A percentile compares a stretch with the other conserved stretches of the same genome.
Conservation (phyloP, 2,329 filamentous ascomycete genomes). For the Tothia fuscella region DNA sequence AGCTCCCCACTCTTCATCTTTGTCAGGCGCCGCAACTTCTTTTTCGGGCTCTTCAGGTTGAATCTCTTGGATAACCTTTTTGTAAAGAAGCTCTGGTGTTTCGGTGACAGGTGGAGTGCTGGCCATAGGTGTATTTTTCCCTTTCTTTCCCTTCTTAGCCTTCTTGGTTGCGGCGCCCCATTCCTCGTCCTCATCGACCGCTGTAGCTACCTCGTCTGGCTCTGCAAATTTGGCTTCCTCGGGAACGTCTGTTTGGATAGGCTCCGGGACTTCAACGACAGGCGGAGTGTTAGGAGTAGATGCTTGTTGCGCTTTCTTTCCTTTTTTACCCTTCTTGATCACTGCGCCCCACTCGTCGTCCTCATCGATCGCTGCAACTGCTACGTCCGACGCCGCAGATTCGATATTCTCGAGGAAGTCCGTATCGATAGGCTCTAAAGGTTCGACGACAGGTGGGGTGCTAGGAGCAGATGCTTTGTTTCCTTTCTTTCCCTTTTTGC, state of each 20-base stretch:
- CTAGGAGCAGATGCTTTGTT: constrained; percentile 11
- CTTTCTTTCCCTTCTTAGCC: neutral
- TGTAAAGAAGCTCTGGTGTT: no score
- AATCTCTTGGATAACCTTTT: no score
- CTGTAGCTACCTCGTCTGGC: neutral
- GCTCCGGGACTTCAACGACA: neutral
- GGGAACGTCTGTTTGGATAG: neutral
- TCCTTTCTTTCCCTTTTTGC: constrained; percentile 38
- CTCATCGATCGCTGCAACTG: constrained; percentile 29
- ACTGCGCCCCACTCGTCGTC: constrained; percentile 46
- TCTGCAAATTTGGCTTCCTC: neutral
- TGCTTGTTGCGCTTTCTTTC: constrained; percentile 83
- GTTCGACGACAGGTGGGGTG: neutral
- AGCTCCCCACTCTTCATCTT: neutral
- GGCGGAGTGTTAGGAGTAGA: neutral
- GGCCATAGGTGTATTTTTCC: neutral
- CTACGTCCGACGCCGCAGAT: constrained; percentile 20
- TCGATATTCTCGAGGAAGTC: neutral
- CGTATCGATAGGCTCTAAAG: neutral
- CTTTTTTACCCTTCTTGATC: constrained; percentile 83
- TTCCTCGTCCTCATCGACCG: neutral
- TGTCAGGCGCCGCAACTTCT: neutral
- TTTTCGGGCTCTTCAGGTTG: neutral
- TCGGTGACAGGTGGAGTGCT: neutral
- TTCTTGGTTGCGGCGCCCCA: neutral